These are phyloP conservation scores for Fusarium pseudoanthophilum DNA, from an alignment of 2,329 filamentous ascomycete species.

Conservation along the genomic window DNA sequence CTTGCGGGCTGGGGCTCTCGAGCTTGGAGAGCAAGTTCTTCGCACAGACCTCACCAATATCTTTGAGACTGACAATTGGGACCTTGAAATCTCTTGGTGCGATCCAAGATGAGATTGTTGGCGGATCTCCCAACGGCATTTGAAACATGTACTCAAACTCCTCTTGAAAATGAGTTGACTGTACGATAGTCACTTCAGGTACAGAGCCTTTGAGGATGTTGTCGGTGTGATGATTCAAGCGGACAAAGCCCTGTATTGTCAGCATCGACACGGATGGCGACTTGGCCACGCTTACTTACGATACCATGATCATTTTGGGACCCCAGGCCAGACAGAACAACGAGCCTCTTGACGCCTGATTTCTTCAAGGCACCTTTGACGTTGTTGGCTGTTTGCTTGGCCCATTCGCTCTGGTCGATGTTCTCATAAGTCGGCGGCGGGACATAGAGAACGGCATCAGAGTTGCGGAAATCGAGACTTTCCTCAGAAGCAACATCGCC, in stretches of 20 bases:
- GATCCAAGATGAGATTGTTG: constrained; percentile 40
- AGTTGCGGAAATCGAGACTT: constrained; percentile 42
- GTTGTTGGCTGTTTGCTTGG: constrained; percentile 37
- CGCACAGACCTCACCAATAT: constrained; percentile 43
- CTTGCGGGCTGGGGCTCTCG: not conserved
- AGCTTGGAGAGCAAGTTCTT: constrained; percentile 30
- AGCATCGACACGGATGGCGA: not conserved
- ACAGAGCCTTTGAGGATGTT: constrained; percentile 19
- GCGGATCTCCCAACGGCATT: constrained; percentile 29
- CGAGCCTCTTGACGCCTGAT: constrained; percentile 23
- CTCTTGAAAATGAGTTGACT: constrained; percentile 36
- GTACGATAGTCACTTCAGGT: constrained; percentile 34
- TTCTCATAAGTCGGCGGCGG: constrained; percentile 46
- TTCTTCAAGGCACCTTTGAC: constrained; percentile 37
- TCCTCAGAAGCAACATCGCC: constrained; percentile 44
- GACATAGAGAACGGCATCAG: constrained; percentile 48
- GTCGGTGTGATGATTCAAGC: constrained; percentile 36
- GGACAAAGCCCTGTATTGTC: constrained; percentile 39
- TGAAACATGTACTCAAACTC: constrained; percentile 33
- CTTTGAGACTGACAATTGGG: constrained; percentile 47
- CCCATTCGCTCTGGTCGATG: constrained; percentile 37
- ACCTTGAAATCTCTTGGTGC: constrained; percentile 42
- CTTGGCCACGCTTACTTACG: constrained; percentile 23
- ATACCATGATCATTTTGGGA: constrained; percentile 45
- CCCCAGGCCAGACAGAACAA: constrained; percentile 45